Evolutionary conservation across 164 flowering plant genomes (phyloP), one percentile per base, ranked within the genome.

Genomic region (Annona squamosa): DNA sequence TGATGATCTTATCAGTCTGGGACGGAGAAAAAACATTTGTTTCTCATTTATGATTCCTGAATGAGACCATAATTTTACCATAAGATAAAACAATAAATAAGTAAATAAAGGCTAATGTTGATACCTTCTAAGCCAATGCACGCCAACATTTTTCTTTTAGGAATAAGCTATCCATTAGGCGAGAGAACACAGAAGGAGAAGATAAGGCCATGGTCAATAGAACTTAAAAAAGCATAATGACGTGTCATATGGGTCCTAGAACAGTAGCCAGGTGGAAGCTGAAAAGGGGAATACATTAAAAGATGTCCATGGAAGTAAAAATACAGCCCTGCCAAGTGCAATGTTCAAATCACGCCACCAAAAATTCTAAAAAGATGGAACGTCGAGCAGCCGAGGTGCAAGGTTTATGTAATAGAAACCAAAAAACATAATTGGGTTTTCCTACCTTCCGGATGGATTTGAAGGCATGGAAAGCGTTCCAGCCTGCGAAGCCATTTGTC

Each of bases 401-500:
- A 12, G 5, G 4, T 9, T 4, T 18, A 12, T 63, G 65, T 19
- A 63, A 4, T 63, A 13, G 18, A 63, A 13, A 63, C 18, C 65
- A 63, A 63, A 63, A 63, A 63, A 63, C 6, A 18, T 47, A 13
- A 6, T 12, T 42, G 46, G 68, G 43, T 37, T 43, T 70, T 70
- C 73, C 6, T 3, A 71, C 67, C 73, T 71, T 71, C 46, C 18
- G 52, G 45, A 71, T 18, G 13, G 66, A 71, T 63, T 45, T 43
- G 67, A 63, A 63, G 67, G 18, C 17, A 26, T 7, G 19, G 65
- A 71, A 62, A 9, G 67, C 63, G 67, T 42, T 71, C 57, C 73
- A 42, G 44, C 52, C 67, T 3, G 56, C 41, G 26, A 71, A 26
- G 61, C 57, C 44, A 63, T 46, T 18, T 5, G 52, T 6, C 9